Evolutionary conservation across 768 basidiomycete species (phyloP).

Genomic region (Chalciporus chontae): DNA sequence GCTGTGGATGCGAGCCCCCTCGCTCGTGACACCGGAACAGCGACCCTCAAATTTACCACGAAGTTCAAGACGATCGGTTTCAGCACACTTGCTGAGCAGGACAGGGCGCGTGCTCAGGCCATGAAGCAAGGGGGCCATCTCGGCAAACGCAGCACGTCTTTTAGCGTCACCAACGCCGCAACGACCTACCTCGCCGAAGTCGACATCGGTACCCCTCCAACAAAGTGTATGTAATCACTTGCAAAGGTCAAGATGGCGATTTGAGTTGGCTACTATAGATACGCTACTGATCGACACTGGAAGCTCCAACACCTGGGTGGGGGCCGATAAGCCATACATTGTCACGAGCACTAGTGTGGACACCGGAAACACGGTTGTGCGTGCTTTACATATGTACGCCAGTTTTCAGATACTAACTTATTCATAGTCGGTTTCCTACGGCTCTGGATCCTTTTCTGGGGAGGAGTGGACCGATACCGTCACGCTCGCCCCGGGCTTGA

Average conservation of each 20-base stretch:
- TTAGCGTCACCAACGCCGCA: conserved; percentile 17
- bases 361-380: conserved; percentile 17
- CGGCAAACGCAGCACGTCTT: neutral
- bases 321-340: conserved; percentile 25
- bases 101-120: conserved; percentile 18
- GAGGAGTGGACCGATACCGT: conserved; percentile 9
- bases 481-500: neutral
- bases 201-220: conserved; percentile 18
- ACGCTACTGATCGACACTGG: conserved; percentile 26
- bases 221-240: conserved; percentile 7
- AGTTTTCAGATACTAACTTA: too few species aligned
- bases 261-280: conserved; percentile 13
- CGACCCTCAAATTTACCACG: conserved; percentile 11
- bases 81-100: conserved; percentile 12
- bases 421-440: neutral
- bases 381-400: neutral
- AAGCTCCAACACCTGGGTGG: conserved; percentile 28
- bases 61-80: conserved; percentile 10
- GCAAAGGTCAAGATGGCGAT: neutral
- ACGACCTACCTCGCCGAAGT: conserved; percentile 27
- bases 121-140: conserved; percentile 1
- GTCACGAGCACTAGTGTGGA: conserved; percentile 24
- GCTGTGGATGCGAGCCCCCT: conserved; percentile 15
- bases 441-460: conserved; percentile 6
- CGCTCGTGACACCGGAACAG: neutral